A percentile compares a stretch with the other conserved stretches of the same genome.
Evolutionary conservation across 2,329 filamentous ascomycete species (phyloP).

Genomic region (Ilyonectria robusta): DNA sequence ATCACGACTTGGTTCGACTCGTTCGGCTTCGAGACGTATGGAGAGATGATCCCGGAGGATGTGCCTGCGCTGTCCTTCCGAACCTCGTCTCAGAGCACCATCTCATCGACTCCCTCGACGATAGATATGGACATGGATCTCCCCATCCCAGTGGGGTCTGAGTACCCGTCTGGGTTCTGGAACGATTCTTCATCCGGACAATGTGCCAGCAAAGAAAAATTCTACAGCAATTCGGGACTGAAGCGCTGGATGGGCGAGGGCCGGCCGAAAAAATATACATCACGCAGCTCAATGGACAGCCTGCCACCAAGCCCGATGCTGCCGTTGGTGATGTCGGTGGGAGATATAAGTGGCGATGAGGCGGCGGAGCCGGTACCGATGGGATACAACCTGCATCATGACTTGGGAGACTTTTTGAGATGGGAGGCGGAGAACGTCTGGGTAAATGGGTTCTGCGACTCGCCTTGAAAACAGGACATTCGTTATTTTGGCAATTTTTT

Average conservation of each 20-base stretch:
- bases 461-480: conserved; percentile 25
- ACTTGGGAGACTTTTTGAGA: conserved; percentile 70
- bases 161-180: conserved; percentile 53
- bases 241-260: conserved; percentile 56
- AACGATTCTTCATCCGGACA: conserved; percentile 45
- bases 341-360: conserved; percentile 53
- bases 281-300: conserved; percentile 52
- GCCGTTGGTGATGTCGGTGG: conserved; percentile 59
- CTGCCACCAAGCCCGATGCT: conserved; percentile 66
- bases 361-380: conserved; percentile 62
- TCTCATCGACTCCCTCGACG: conserved; percentile 48
- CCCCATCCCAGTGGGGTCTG: conserved; percentile 55
- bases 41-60: conserved; percentile 54
- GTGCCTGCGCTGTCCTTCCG: conserved; percentile 36
- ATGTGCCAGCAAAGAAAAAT: conserved; percentile 50
- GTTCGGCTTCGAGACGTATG: conserved; percentile 62
- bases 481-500: neutral
- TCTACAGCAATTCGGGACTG: conserved; percentile 50
- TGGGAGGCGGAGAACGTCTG: conserved; percentile 70
- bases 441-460: conserved; percentile 47
- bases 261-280: conserved; percentile 50
- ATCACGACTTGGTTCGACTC: conserved; percentile 66
- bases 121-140: conserved; percentile 53
- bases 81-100: conserved; percentile 43
- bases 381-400: conserved; percentile 73